These are phyloP conservation scores for Rhizophagus prolifer DNA, from an alignment of 192 early-diverging fungal species.

Conservation along the genomic window DNA sequence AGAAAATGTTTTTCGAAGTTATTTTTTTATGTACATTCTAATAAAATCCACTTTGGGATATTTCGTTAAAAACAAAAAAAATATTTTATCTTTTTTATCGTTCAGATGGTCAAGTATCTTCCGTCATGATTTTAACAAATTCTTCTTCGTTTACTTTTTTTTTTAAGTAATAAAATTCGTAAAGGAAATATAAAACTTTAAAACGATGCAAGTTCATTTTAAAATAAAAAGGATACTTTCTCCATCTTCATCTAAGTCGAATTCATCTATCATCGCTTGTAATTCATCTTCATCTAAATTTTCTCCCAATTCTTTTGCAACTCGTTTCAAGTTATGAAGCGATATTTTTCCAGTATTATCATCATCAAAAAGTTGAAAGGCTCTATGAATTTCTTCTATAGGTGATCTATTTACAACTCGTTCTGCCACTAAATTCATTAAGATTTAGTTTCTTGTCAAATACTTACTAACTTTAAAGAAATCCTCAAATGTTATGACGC, in stretches of 20 bases:
- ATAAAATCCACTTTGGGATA: neutral
- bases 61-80: no score
- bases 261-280: conserved; percentile 88
- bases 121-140: conserved; percentile 81
- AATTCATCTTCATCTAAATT: conserved; percentile 78
- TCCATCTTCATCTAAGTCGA: conserved; percentile 82
- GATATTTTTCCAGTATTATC: conserved; percentile 65
- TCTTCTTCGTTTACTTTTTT: conserved; percentile 78
- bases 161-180: neutral
- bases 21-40: neutral
- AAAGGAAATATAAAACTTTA: neutral
- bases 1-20: neutral
- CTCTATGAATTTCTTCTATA: conserved; percentile 79
- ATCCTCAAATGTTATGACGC: conserved; percentile 63
- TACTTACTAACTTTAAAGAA: conserved; percentile 71
- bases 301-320: conserved; percentile 82
- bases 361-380: conserved; percentile 81
- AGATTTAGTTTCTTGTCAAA: neutral
- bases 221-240: conserved; percentile 56
- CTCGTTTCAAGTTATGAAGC: conserved; percentile 61
- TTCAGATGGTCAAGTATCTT: conserved; percentile 23
- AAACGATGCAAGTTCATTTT: neutral
- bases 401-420: conserved; percentile 71
- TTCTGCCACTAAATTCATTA: conserved; percentile 41
- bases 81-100: neutral